Percentiles rank a stretch among this genome's conserved stretches.
These are phyloP conservation scores for Diaporthe longicolla DNA, from an alignment of 2,329 filamentous ascomycete genomes.

Conservation along the genomic window DNA sequence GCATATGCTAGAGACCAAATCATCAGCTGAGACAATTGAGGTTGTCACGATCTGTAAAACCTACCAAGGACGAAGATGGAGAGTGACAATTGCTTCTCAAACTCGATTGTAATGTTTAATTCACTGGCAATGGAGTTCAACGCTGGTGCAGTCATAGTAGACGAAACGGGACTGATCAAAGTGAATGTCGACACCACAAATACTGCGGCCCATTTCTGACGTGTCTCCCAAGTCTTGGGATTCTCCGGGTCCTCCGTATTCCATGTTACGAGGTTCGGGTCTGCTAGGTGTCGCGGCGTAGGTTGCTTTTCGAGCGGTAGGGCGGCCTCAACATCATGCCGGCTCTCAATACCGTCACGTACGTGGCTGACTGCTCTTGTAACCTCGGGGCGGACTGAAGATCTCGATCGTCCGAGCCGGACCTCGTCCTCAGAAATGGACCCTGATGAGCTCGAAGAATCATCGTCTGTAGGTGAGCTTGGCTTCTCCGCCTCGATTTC, in stretches of 20 bases:
- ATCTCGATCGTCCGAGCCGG: background rate
- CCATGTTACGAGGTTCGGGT: conserved; percentile 44
- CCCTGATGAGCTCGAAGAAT: background rate
- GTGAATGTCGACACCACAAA: conserved; percentile 61
- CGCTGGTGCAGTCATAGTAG: conserved; percentile 59
- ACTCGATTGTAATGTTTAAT: conserved; percentile 55
- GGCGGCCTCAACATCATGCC: conserved; percentile 54
- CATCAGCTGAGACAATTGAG: background rate
- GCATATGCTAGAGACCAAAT: conserved; percentile 34
- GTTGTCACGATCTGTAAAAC: background rate
- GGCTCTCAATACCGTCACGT: conserved; percentile 56
- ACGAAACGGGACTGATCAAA: conserved; percentile 66
- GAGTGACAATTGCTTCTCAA: conserved; percentile 60
- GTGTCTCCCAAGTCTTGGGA: conserved; percentile 45
- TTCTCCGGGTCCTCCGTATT: conserved; percentile 45
- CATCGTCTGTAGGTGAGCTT: conserved; percentile 5
- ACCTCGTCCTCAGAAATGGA: conserved; percentile 19
- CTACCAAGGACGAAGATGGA: conserved; percentile 65
- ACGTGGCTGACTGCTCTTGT: conserved; percentile 56
- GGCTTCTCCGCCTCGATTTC: conserved; percentile 28
- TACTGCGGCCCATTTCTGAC: conserved; percentile 45
- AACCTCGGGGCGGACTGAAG: conserved; percentile 41
- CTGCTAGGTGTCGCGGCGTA: conserved; percentile 33
- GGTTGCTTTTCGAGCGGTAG: conserved; percentile 42
- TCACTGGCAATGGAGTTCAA: conserved; percentile 55